Evolutionary conservation across 176 grass and related monocot genomes (phyloP).

Genomic region (Eremochloa ophiuroides): DNA sequence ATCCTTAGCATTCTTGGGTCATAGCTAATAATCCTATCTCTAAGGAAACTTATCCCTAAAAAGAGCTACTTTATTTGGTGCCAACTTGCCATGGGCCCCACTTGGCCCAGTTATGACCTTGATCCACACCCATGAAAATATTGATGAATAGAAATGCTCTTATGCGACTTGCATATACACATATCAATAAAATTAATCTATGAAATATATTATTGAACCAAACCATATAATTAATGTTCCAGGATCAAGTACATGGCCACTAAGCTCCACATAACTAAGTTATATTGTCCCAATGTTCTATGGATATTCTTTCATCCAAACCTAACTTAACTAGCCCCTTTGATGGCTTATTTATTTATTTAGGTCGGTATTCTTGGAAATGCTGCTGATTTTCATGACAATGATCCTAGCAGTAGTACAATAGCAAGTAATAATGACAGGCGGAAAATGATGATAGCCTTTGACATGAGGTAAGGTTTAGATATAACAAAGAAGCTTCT

Average conservation of each 20-base stretch:
- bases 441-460: constrained; percentile 90
- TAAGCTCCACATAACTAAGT: neutral
- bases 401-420: constrained; percentile 39
- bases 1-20: neutral
- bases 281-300: neutral
- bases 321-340: constrained; percentile 4
- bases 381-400: constrained; percentile 75
- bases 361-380: constrained; percentile 98
- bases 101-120: neutral
- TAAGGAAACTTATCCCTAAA: neutral
- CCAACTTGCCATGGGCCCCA: neutral
- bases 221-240: constrained; percentile 7
- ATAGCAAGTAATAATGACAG: constrained; percentile 51
- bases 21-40: neutral
- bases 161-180: neutral
- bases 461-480: constrained; percentile 85
- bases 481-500: neutral
- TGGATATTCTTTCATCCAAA: neutral
- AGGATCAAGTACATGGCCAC: neutral
- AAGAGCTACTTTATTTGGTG: neutral
- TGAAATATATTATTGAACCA: neutral
- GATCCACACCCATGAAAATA: neutral
- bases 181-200: neutral
- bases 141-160: neutral
- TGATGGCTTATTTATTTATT: constrained; percentile 22